Evolutionary conservation across 2,329 filamentous ascomycete genomes (phyloP).

Genomic region (Fusarium veterinarium): DNA sequence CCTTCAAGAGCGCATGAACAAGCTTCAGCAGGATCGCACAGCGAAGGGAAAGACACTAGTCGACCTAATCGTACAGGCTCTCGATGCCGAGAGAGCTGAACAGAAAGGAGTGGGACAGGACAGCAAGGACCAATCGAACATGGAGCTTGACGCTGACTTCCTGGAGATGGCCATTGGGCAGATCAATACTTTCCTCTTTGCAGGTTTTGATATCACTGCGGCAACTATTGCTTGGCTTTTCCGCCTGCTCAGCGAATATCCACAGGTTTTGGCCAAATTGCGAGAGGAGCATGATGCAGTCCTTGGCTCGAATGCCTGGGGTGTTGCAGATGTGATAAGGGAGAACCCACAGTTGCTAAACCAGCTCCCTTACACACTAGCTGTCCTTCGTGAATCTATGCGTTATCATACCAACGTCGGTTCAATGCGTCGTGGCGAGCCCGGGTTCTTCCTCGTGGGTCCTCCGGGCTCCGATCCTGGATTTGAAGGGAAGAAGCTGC

Average conservation of each 20-base stretch:
- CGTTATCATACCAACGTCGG: constrained; percentile 46
- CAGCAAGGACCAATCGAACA: background rate
- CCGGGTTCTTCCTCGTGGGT: constrained; percentile 45
- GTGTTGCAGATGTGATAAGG: constrained; percentile 32
- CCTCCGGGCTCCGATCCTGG: constrained; percentile 16
- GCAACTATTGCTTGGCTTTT: constrained; percentile 51
- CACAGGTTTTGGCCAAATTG: constrained; percentile 45
- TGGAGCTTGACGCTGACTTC: constrained; percentile 35
- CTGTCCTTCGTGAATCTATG: constrained; percentile 53
- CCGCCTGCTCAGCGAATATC: constrained; percentile 47
- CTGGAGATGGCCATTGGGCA: constrained; percentile 48
- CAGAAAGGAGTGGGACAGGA: background rate
- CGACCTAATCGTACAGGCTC: constrained; percentile 24
- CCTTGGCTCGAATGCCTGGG: constrained; percentile 44
- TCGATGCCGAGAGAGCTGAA: constrained; percentile 18
- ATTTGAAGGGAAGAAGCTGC: constrained; percentile 38
- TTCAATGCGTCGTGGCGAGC: constrained; percentile 25
- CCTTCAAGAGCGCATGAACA: constrained; percentile 11
- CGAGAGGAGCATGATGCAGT: constrained; percentile 53
- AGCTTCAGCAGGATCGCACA: background rate
- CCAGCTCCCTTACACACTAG: constrained; percentile 51
- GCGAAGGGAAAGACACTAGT: constrained; percentile 26
- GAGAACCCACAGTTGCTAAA: constrained; percentile 44
- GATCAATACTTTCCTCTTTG: constrained; percentile 53
- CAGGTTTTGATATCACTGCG: constrained; percentile 53